Percentiles rank a stretch among this genome's conserved stretches.
phyloP scores from a whole-genome alignment of 768 basidiomycete genomes.

The Lactarius psammicola region DNA sequence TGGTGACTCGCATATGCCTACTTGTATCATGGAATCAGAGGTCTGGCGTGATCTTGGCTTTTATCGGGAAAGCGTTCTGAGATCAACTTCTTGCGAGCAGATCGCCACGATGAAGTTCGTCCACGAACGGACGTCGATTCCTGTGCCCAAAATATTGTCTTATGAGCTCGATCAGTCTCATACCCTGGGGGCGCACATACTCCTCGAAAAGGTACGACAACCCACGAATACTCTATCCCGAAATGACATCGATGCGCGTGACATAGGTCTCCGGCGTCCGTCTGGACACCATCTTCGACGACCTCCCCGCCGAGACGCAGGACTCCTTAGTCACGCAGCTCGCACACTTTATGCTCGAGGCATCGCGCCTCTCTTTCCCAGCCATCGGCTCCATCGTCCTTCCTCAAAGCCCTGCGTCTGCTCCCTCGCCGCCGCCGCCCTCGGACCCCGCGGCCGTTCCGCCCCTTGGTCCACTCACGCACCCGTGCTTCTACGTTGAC shows the following conservation, averaged over 20 bases:
- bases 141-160: slow-evolving; percentile 31
- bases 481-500: slow-evolving; percentile 34
- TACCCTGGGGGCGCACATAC: slow-evolving; percentile 29
- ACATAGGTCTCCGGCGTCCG: slow-evolving; percentile 33
- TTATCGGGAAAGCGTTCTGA: not conserved
- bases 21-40: slow-evolving; percentile 30
- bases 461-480: slow-evolving; percentile 27
- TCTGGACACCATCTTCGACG: slow-evolving; percentile 33
- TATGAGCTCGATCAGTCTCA: slow-evolving; percentile 22
- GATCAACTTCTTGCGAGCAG: slow-evolving; percentile 21
- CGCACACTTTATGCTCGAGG: slow-evolving; percentile 35
- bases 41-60: slow-evolving; percentile 7
- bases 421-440: too few species aligned
- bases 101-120: slow-evolving; percentile 36
- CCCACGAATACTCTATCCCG: not conserved
- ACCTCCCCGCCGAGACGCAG: slow-evolving; percentile 32
- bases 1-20: slow-evolving; percentile 23
- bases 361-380: slow-evolving; percentile 33
- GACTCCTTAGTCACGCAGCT: slow-evolving; percentile 33
- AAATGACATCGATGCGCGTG: not conserved
- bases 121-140: slow-evolving; percentile 33
- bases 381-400: slow-evolving; percentile 35
- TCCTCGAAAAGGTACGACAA: slow-evolving; percentile 34
- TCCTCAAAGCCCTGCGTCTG: not conserved
- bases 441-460: slow-evolving; percentile 13